Conservation (phyloP, 2,329 filamentous ascomycete genomes). For the Penicillium sp. region DNA sequence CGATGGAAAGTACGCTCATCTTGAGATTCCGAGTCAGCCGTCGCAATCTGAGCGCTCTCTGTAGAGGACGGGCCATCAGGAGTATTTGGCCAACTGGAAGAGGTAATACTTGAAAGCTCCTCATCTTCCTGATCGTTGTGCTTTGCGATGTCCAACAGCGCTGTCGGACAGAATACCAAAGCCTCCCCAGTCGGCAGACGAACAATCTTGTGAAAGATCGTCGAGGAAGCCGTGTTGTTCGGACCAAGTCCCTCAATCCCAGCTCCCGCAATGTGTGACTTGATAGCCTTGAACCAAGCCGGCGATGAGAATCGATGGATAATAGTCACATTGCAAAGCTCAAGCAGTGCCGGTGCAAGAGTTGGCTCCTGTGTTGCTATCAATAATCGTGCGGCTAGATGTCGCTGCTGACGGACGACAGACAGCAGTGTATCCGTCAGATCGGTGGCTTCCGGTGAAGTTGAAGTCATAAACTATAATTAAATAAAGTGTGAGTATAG, state of each 20-base stretch:
- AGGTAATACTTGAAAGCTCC: background rate
- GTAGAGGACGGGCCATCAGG: background rate
- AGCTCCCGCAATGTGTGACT: background rate
- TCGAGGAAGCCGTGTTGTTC: background rate
- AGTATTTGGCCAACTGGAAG: background rate
- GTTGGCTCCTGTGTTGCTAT: slow-evolving; percentile 7
- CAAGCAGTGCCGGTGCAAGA: background rate
- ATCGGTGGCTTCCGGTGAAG: background rate
- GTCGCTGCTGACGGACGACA: slow-evolving; percentile 2
- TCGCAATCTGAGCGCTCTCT: background rate
- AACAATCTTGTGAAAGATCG: background rate
- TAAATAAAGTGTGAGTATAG: background rate
- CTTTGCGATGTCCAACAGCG: background rate
- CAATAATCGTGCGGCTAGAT: background rate
- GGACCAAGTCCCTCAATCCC: background rate
- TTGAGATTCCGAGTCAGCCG: background rate
- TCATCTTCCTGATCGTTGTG: background rate
- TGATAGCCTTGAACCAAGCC: slow-evolving; percentile 2
- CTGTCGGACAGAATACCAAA: slow-evolving; percentile 2
- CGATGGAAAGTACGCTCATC: background rate
- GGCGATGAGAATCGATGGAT: slow-evolving; percentile 5
- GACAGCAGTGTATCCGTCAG: slow-evolving; percentile 4
- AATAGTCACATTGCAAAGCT: background rate
- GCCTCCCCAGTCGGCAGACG: slow-evolving; percentile 1
- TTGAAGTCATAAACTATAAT: background rate